Percentiles rank a stretch among this genome's conserved stretches.
Evolutionary conservation across 2,329 filamentous ascomycete species (phyloP).

Genomic region (Raffaelea ambrosiae): DNA sequence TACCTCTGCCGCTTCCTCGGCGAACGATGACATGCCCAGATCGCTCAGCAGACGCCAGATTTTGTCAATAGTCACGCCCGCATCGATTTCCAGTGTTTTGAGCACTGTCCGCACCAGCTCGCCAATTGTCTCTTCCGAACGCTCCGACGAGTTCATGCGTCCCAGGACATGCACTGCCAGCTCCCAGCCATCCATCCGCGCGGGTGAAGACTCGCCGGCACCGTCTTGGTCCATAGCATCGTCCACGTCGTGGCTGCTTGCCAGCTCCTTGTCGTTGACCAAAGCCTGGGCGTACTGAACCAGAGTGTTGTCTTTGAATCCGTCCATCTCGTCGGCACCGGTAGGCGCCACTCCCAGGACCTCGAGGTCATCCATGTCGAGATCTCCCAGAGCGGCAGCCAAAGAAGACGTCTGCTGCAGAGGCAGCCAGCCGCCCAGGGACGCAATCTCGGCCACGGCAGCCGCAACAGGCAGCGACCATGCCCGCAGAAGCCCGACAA

Average conservation of each 20-base stretch:
- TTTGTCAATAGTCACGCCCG: conserved; percentile 67
- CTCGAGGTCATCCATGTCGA: conserved; percentile 79
- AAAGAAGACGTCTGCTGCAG: conserved; percentile 51
- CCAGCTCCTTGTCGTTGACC: conserved; percentile 44
- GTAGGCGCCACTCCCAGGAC: conserved; percentile 61
- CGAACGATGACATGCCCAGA: conserved; percentile 70
- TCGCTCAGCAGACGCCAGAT: conserved; percentile 70
- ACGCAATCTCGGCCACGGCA: conserved; percentile 74
- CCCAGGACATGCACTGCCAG: conserved; percentile 75
- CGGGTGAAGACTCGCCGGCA: background rate
- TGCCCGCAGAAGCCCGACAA: conserved; percentile 62
- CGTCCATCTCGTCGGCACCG: conserved; percentile 49
- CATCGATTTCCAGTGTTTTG: conserved; percentile 52
- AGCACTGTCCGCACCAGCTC: conserved; percentile 63
- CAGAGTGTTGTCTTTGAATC: conserved; percentile 73
- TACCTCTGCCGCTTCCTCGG: conserved; percentile 76
- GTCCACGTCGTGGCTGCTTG: conserved; percentile 12
- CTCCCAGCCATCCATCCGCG: conserved; percentile 71
- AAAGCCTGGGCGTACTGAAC: conserved; percentile 65
- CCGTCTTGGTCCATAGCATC: conserved; percentile 16
- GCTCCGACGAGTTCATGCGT: conserved; percentile 64
- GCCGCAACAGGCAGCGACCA: conserved; percentile 77
- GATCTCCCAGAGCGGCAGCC: conserved; percentile 43
- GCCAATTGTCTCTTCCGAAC: conserved; percentile 65
- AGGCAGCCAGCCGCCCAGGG: conserved; percentile 75